Evolutionary conservation across 345 rosid genomes (phyloP), one percentile per base, ranked within the genome.

Genomic region (Sonneratia alba): DNA sequence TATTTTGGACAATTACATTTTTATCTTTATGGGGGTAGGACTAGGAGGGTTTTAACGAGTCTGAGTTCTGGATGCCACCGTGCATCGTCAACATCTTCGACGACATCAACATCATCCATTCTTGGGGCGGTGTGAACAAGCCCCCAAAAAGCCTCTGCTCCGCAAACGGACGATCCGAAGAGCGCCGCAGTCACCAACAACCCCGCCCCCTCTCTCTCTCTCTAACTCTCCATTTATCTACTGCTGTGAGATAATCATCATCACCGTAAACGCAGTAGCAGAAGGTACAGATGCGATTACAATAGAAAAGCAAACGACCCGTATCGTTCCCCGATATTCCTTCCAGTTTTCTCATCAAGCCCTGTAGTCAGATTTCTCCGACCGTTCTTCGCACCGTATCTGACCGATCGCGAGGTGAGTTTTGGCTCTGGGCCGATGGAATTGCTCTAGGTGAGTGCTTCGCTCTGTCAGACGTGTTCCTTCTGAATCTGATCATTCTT

Each of bases 101-200:
- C 47, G 18, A 36, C 6, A 27, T 13, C 36, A 34, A 27, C 69
- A 7, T 34, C 38, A 3, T 34, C 13, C 36, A n/a, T 72, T 55
- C 34, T 68, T 37, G 32, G 56, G 70, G 68, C 51, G 51, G 9
- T 47, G 51, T 47, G 51, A 11, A 34, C 57, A 47, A 70, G 75
- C 75, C 76, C 80, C 51, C 84, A 40, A 77, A 73, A 79, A 71
- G 79, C 78, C 79, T 53, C 73, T 70, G 56, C 65, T 2, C 74
- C 81, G 53, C 71, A 77, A 80, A 78, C 85, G 81, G 83, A 81
- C 82, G 84, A 81, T 81, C 78, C 84, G 32, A 81, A 75, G 59
- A 19, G 19, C 32, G 32, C 32, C 32, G 32, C 32, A 27, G 32
- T 1, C 45, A 4, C 45, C 45, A 42, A 42, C 45, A 4, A 42